A percentile compares a stretch with the other conserved stretches of the same genome.
Evolutionary conservation across 495 filamentous ascomycete species (phyloP).

Genomic region (Ramalina intermedia): DNA sequence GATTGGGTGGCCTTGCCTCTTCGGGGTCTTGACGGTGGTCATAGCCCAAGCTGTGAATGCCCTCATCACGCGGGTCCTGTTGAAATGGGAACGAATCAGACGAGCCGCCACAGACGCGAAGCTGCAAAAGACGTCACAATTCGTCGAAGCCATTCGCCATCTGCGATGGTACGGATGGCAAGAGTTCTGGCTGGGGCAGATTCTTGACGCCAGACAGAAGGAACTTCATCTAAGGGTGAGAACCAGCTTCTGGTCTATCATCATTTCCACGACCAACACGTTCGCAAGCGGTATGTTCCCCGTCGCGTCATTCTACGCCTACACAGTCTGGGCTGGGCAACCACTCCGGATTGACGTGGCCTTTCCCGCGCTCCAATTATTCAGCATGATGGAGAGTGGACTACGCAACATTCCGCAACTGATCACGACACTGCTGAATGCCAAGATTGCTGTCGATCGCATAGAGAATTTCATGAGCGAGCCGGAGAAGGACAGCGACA

Average conservation of each 20-base stretch:
- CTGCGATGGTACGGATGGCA: conserved; percentile 84
- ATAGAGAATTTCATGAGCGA: conserved; percentile 76
- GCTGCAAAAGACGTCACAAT: conserved; percentile 61
- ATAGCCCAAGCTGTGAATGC: conserved; percentile 50
- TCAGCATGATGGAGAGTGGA: conserved; percentile 52
- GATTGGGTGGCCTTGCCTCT: conserved; percentile 63
- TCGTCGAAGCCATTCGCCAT: conserved; percentile 72
- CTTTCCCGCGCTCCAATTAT: conserved; percentile 69
- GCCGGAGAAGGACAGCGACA: conserved; percentile 47
- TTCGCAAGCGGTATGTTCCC: conserved; percentile 58
- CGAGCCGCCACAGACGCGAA: conserved; percentile 54
- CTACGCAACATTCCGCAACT: conserved; percentile 56
- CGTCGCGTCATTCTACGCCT: conserved; percentile 63
- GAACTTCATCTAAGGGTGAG: conserved; percentile 55
- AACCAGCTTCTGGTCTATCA: conserved; percentile 42
- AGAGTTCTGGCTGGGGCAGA: conserved; percentile 55
- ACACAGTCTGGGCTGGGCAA: conserved; percentile 50
- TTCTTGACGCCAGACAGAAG: conserved; percentile 52
- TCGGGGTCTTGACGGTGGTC: conserved; percentile 51
- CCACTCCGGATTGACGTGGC: conserved; percentile 60
- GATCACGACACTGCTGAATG: conserved; percentile 58
- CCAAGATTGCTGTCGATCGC: conserved; percentile 57
- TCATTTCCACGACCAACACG: conserved; percentile 46
- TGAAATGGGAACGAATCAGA: conserved; percentile 49
- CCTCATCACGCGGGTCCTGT: conserved; percentile 42